These are phyloP conservation scores for Suzukiozyma palmioleophila DNA, from an alignment of 1,139 yeast genomes.

Conservation along the genomic window DNA sequence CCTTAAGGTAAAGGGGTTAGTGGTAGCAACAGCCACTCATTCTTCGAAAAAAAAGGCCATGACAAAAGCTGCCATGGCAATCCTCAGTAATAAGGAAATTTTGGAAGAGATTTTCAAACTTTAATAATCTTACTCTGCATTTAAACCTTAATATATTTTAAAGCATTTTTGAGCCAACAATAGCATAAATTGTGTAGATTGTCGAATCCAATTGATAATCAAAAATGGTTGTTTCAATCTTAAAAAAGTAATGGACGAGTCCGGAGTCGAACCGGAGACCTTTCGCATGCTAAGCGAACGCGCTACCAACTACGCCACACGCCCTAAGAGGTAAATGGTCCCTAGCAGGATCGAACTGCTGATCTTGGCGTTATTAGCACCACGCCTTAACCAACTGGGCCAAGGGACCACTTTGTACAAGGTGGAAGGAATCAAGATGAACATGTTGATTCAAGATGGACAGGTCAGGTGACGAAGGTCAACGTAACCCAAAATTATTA, in stretches of 20 bases:
- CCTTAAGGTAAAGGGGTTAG: constrained; percentile 31
- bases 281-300: constrained; percentile 65
- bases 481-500: too few species aligned
- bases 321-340: constrained; percentile 50
- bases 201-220: too few species aligned
- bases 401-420: not conserved
- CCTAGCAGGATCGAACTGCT: constrained; percentile 82
- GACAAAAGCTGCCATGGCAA: constrained; percentile 45
- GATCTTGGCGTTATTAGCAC: constrained; percentile 80
- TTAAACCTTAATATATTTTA: not conserved
- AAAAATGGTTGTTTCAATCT: too few species aligned
- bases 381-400: constrained; percentile 49
- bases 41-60: constrained; percentile 42
- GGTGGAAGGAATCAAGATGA: constrained; percentile 2
- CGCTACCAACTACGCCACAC: constrained; percentile 73
- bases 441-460: too few species aligned
- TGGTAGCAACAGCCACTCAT: constrained; percentile 37
- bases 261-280: constrained; percentile 68
- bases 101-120: constrained; percentile 17
- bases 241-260: constrained; percentile 47
- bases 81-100: constrained; percentile 30
- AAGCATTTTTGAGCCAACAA: too few species aligned
- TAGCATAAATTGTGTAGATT: too few species aligned
- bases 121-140: not conserved
- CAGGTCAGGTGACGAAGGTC: too few species aligned